phyloP scores from a whole-genome alignment of 164 flowering plant species.

The Annona squamosa region DNA sequence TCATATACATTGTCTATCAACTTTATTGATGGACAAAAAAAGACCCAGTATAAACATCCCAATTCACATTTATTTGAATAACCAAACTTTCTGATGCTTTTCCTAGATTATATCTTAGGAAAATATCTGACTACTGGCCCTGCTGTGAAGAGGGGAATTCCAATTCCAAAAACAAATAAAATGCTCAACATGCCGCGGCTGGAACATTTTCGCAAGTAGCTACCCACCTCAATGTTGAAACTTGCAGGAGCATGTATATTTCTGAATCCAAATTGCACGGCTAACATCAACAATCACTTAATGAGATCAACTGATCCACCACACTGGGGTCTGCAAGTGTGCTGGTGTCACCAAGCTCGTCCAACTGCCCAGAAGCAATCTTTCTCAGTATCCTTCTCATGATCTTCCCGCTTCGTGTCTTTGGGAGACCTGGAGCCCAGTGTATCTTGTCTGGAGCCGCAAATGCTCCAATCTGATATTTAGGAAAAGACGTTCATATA shows the following conservation, averaged over 20 bases:
- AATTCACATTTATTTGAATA: background rate
- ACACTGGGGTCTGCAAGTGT: conserved; percentile 93
- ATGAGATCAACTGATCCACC: conserved; percentile 75
- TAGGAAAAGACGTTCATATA: background rate
- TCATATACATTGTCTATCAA: no score
- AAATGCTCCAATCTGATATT: conserved; percentile 89
- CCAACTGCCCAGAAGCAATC: conserved; percentile 81
- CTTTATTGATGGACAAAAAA: no score
- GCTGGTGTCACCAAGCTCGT: conserved; percentile 95
- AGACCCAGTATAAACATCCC: background rate
- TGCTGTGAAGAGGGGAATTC: no score
- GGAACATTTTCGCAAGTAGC: background rate
- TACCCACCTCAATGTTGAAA: background rate
- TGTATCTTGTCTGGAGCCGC: conserved; percentile 96
- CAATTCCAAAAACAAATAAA: background rate
- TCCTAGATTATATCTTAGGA: no score
- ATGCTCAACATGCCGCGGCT: background rate
- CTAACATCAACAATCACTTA: conserved; percentile 40
- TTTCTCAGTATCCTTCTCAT: conserved; percentile 94
- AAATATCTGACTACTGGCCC: no score
- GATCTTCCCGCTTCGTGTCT: conserved; percentile 97
- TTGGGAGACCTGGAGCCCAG: conserved; percentile 99
- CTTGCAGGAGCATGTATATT: background rate
- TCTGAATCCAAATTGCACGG: background rate
- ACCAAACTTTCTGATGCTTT: background rate